phyloP scores from a whole-genome alignment of 1,139 yeast genomes.

The Pichia sp. region DNA sequence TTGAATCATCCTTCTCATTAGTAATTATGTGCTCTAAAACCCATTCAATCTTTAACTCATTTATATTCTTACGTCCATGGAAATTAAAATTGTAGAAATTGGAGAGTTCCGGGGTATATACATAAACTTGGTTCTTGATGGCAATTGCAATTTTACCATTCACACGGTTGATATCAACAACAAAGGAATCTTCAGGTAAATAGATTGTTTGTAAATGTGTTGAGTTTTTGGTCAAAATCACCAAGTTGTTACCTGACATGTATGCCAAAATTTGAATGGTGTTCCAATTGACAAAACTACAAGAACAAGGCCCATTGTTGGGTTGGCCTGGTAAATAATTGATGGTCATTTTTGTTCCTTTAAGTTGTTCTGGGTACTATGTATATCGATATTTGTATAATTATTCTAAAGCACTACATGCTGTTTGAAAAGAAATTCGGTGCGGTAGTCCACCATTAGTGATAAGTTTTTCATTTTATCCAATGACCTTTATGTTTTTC shows the following conservation, averaged over 20 bases:
- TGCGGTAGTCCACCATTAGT: neutral
- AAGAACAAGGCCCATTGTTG: conserved; percentile 47
- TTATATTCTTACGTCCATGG: conserved; percentile 26
- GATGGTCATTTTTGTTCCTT: neutral
- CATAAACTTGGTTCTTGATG: conserved; percentile 29
- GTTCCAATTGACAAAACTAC: conserved; percentile 64
- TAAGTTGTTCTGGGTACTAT: neutral
- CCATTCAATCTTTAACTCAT: conserved; percentile 38
- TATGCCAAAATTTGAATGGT: conserved; percentile 61
- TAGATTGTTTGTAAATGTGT: conserved; percentile 70
- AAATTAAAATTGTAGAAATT: conserved; percentile 30
- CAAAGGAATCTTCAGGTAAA: conserved; percentile 56
- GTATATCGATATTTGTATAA: neutral
- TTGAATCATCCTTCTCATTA: conserved; percentile 31
- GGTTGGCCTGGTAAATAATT: conserved; percentile 80
- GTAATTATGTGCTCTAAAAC: conserved; percentile 32
- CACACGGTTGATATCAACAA: conserved; percentile 53
- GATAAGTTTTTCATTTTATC: neutral
- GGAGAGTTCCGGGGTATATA: conserved; percentile 40
- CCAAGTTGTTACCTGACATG: conserved; percentile 83
- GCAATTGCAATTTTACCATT: conserved; percentile 56
- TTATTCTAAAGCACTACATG: no score
- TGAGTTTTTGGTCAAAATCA: conserved; percentile 48
- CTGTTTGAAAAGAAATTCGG: no score
- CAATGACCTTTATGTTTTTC: neutral